Percentiles rank a stretch among this genome's conserved stretches.
Evolutionary conservation across 106 monocot genomes (phyloP).

Genomic region (Dendrobium officinale): DNA sequence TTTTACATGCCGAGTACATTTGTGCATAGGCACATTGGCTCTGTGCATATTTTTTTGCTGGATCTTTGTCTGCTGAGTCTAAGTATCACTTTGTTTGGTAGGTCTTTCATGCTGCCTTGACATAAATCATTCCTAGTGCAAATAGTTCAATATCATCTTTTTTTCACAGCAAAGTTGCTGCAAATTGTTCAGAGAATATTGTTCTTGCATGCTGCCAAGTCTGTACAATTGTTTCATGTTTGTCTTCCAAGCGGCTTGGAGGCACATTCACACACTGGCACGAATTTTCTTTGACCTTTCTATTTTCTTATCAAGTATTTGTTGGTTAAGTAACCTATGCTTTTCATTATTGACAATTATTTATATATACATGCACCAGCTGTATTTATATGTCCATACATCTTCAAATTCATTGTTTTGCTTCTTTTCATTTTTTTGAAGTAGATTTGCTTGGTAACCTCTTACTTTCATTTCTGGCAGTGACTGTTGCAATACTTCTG

Average conservation of each 20-base stretch:
- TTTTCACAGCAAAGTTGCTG: neutral
- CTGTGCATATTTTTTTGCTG: too few species aligned
- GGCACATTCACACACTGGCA: neutral
- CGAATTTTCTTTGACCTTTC: neutral
- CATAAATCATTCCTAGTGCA: neutral
- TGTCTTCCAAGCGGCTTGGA: neutral
- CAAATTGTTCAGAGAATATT: neutral
- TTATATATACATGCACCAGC: neutral
- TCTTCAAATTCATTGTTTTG: neutral
- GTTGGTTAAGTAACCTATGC: neutral
- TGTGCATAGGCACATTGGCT: too few species aligned
- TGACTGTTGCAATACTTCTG: constrained; percentile 57
- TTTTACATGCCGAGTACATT: neutral
- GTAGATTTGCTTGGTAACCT: neutral
- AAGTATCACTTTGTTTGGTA: too few species aligned
- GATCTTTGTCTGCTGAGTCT: neutral
- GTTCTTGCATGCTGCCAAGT: neutral
- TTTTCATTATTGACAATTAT: neutral
- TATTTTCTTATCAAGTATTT: neutral
- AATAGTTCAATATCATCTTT: neutral
- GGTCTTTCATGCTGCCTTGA: neutral
- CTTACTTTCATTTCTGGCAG: constrained; percentile 19
- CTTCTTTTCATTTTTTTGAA: neutral
- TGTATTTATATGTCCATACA: neutral
- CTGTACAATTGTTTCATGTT: neutral